Percentiles rank a stretch among this genome's conserved stretches.
These are phyloP conservation scores for Ambrosiella beaveri DNA, from an alignment of 2,329 filamentous ascomycete species.

Conservation along the genomic window DNA sequence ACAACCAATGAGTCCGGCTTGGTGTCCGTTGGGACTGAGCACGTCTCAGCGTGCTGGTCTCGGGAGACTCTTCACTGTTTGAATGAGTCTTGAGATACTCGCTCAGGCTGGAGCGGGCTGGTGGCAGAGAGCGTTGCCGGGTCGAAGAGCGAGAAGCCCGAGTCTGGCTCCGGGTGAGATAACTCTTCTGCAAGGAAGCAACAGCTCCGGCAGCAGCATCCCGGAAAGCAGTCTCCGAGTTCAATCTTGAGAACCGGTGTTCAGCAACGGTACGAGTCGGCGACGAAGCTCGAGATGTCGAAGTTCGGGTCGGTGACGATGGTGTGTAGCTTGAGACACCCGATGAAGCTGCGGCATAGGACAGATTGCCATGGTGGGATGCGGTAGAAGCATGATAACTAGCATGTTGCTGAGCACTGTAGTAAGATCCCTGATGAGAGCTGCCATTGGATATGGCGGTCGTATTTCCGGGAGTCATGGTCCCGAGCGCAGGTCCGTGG, in stretches of 20 bases:
- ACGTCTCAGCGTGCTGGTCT: background rate
- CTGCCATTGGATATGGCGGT: too few relatives aligned
- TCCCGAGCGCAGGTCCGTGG: too few relatives aligned
- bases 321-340: background rate
- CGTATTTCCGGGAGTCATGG: too few relatives aligned
- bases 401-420: too few relatives aligned
- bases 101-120: background rate
- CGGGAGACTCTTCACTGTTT: background rate
- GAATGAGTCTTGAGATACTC: background rate
- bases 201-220: conserved; percentile 7
- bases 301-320: background rate
- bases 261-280: background rate
- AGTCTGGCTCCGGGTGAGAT: background rate
- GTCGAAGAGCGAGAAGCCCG: background rate
- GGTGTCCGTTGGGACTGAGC: background rate
- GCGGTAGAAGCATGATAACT: too few relatives aligned
- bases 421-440: too few relatives aligned
- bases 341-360: background rate
- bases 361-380: too few relatives aligned
- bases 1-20: background rate
- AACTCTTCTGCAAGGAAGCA: conserved; percentile 8
- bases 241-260: conserved; percentile 8
- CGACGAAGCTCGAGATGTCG: background rate
- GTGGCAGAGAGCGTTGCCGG: background rate
- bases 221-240: conserved; percentile 4